Evolutionary conservation across 257 asterid genomes (phyloP).

Genomic region (Eustoma russellianum): DNA sequence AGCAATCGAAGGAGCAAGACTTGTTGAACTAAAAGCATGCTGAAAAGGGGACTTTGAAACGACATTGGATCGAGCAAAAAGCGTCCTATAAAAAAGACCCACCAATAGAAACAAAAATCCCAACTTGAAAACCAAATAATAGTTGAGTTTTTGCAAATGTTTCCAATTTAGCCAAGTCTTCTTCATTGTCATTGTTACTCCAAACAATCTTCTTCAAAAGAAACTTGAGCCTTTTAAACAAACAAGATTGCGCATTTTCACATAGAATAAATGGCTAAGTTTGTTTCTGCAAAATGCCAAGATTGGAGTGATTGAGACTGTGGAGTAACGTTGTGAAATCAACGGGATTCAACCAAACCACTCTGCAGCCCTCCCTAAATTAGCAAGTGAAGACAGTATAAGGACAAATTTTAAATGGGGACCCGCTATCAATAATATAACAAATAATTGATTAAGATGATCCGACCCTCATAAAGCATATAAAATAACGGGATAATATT

Average conservation of each 20-base stretch:
- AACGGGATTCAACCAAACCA: too few relatives aligned
- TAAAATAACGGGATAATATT: too few relatives aligned
- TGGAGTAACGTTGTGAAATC: neutral
- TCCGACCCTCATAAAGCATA: too few relatives aligned
- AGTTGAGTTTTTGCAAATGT: constrained; percentile 31
- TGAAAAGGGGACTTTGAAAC: constrained; percentile 30
- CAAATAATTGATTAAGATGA: too few relatives aligned
- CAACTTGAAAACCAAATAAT: constrained; percentile 35
- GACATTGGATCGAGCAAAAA: constrained; percentile 34
- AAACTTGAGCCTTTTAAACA: neutral
- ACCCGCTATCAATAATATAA: too few relatives aligned
- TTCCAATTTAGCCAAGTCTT: constrained; percentile 32
- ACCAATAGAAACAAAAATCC: constrained; percentile 43
- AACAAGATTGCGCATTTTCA: constrained; percentile 5
- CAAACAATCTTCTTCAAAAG: neutral
- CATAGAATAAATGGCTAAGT: neutral
- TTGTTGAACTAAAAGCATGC: constrained; percentile 4
- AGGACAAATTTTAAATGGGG: neutral
- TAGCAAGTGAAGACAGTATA: too few relatives aligned
- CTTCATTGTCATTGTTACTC: constrained; percentile 18
- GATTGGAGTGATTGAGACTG: neutral
- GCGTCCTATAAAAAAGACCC: constrained; percentile 46
- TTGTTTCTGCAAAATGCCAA: neutral
- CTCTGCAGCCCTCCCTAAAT: too few relatives aligned
- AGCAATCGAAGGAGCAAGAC: constrained; percentile 10